phyloP scores from a whole-genome alignment of 2,329 filamentous ascomycete species.

The Amauroascus niger region DNA sequence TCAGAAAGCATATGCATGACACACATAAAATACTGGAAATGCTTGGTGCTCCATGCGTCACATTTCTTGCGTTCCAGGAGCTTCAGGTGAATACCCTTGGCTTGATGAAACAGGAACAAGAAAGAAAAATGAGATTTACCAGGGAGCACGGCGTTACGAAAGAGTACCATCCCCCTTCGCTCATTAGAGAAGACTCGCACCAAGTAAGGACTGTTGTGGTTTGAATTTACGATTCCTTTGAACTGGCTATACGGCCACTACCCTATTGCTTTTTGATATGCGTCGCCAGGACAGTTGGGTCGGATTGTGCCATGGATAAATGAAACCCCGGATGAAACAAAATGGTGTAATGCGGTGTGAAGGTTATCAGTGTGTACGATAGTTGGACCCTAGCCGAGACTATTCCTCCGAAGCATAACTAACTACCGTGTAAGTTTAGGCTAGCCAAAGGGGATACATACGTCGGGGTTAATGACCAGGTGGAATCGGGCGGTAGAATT shows the following conservation, averaged over 20 bases:
- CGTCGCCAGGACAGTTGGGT: background rate
- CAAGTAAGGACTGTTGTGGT: background rate
- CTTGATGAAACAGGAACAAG: constrained; percentile 27
- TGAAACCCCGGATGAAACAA: too few relatives aligned
- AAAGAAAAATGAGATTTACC: constrained; percentile 16
- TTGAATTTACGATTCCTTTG: too few relatives aligned
- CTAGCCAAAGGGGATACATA: too few relatives aligned
- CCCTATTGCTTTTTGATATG: background rate
- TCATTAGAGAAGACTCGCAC: background rate
- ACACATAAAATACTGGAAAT: constrained; percentile 42
- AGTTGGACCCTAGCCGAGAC: too few relatives aligned
- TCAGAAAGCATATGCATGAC: constrained; percentile 43
- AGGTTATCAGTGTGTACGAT: too few relatives aligned
- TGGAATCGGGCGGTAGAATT: too few relatives aligned
- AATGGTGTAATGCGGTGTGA: too few relatives aligned
- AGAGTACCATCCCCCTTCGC: constrained; percentile 13
- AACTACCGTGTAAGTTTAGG: too few relatives aligned
- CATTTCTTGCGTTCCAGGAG: constrained; percentile 33
- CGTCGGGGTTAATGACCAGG: too few relatives aligned
- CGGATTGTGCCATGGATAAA: too few relatives aligned
- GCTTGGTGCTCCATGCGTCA: constrained; percentile 36
- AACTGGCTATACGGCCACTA: background rate
- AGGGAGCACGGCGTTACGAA: constrained; percentile 14
- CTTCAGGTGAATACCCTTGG: constrained; percentile 28
- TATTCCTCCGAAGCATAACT: too few relatives aligned